Conservation (phyloP, 2,329 filamentous ascomycete species). For the Beauveria rudraprayagi region DNA sequence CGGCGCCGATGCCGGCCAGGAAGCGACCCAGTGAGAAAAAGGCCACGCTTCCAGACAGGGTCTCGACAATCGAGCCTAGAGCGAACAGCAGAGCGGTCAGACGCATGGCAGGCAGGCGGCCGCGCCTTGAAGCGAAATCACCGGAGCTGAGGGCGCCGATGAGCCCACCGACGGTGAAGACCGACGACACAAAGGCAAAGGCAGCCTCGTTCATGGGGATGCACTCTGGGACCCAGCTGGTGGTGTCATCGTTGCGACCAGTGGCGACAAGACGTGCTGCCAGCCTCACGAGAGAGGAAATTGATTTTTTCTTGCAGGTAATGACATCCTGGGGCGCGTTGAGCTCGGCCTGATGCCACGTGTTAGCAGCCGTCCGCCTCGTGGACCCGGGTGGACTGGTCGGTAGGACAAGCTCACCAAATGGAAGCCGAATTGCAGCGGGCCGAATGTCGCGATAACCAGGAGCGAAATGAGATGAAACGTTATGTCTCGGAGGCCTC, state of each 20-base stretch:
- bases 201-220: conserved; percentile 78
- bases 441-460: conserved; percentile 70
- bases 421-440: conserved; percentile 91
- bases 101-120: conserved; percentile 69
- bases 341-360: conserved; percentile 60
- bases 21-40: conserved; percentile 67
- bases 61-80: conserved; percentile 67
- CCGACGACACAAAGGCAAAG: conserved; percentile 80
- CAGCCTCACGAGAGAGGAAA: conserved; percentile 23
- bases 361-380: conserved; percentile 10
- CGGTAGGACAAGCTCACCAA: conserved; percentile 49
- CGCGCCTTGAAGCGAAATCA: conserved; percentile 67
- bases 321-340: conserved; percentile 94
- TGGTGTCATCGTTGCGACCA: background rate
- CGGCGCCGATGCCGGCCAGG: conserved; percentile 74
- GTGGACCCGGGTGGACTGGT: background rate
- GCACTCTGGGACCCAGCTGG: conserved; percentile 55
- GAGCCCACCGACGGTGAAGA: conserved; percentile 86
- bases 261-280: conserved; percentile 11
- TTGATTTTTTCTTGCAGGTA: conserved; percentile 61
- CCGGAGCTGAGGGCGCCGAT: conserved; percentile 74
- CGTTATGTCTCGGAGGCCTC: conserved; percentile 47
- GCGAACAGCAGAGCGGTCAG: conserved; percentile 70
- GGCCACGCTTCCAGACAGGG: conserved; percentile 58
- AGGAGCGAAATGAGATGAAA: conserved; percentile 72